Evolutionary conservation across 73 alveolate genomes (phyloP).

Genomic region (Uronychia setigera): DNA sequence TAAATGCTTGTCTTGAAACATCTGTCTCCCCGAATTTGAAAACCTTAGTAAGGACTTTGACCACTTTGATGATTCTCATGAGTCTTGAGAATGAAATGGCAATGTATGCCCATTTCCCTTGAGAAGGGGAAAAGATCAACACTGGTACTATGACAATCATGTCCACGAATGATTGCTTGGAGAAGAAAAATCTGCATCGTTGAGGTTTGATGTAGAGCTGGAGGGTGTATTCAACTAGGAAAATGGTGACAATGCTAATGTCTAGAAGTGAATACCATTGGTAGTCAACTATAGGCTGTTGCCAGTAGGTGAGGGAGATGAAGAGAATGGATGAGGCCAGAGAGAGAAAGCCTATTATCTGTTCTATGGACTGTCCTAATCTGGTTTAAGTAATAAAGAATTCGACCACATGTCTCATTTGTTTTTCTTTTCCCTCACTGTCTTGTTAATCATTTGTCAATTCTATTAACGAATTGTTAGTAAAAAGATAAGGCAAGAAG

Average conservation of each 20-base stretch:
- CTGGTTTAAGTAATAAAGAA: not conserved
- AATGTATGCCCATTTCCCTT: constrained; percentile 11
- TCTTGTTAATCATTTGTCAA: not conserved
- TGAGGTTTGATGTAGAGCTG: constrained; percentile 71
- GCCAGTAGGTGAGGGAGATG: constrained; percentile 49
- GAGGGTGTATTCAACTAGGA: constrained; percentile 55
- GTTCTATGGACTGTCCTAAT: constrained; percentile 15
- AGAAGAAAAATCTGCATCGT: constrained; percentile 51
- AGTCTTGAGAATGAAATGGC: constrained; percentile 46
- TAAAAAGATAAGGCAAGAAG: too few relatives aligned
- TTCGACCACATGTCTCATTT: constrained; percentile 23
- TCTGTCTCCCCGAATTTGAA: constrained; percentile 52
- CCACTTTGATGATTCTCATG: constrained; percentile 41
- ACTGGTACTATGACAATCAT: constrained; percentile 62
- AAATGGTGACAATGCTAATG: constrained; percentile 46
- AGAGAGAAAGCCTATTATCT: constrained; percentile 47
- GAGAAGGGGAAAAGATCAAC: constrained; percentile 19
- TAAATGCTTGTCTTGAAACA: constrained; percentile 40
- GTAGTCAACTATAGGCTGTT: not conserved
- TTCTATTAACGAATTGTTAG: too few relatives aligned
- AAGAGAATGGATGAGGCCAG: constrained; percentile 45
- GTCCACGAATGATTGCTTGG: constrained; percentile 51
- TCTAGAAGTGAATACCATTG: constrained; percentile 7
- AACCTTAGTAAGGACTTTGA: constrained; percentile 6
- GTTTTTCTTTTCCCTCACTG: constrained; percentile 15